Evolutionary conservation across 1,139 yeast species (phyloP).

Genomic region (Saccharomyces hybrid): DNA sequence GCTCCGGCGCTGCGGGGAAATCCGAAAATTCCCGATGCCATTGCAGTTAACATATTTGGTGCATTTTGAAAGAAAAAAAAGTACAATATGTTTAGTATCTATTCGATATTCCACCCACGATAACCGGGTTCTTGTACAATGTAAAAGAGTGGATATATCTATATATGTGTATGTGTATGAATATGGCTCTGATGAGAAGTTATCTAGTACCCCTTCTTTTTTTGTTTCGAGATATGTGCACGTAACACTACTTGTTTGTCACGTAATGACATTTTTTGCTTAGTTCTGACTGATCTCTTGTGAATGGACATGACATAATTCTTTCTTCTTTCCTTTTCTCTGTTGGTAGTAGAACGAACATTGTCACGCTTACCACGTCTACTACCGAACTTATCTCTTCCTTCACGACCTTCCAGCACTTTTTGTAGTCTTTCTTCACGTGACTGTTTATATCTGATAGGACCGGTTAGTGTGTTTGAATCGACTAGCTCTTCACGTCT

Average conservation of each 20-base stretch:
- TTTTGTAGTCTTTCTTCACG: constrained; percentile 86
- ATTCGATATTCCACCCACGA: neutral
- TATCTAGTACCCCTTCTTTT: constrained; percentile 61
- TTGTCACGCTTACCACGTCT: constrained; percentile 76
- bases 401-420: constrained; percentile 88
- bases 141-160: neutral
- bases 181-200: neutral
- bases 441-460: constrained; percentile 69
- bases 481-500: constrained; percentile 79
- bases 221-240: constrained; percentile 83
- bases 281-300: constrained; percentile 88
- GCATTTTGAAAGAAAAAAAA: neutral
- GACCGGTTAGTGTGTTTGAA: constrained; percentile 70
- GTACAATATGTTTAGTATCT: neutral
- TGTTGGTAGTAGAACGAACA: constrained; percentile 80
- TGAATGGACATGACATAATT: constrained; percentile 98
- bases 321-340: constrained; percentile 96
- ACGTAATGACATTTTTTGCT: constrained; percentile 78
- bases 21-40: neutral
- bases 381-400: constrained; percentile 82
- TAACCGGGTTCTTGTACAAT: neutral
- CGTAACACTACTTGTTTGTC: constrained; percentile 81
- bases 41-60: neutral
- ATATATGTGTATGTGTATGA: neutral
- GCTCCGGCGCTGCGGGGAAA: neutral